phyloP scores from a whole-genome alignment of 495 filamentous ascomycete genomes.

The Corynascus novoguineensis region DNA sequence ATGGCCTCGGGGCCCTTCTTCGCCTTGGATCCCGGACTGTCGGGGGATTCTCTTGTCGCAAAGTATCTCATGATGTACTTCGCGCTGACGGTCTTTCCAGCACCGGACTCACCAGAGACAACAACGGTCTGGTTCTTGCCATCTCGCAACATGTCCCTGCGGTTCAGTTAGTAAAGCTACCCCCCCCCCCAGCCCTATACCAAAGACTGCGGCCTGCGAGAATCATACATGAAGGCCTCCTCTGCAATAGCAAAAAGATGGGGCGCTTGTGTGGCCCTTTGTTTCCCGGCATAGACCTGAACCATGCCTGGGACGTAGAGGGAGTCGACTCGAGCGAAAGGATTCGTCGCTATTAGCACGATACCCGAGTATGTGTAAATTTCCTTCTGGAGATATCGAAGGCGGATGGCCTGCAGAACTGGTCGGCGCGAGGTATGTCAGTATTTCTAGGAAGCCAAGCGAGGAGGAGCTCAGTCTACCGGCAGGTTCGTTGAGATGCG shows the following conservation, averaged over 20 bases:
- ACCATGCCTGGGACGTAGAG: constrained; percentile 99
- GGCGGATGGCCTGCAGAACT: constrained; percentile 96
- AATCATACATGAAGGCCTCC: constrained; percentile 87
- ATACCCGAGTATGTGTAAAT: constrained; percentile 99
- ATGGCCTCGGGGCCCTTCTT: constrained; percentile 81
- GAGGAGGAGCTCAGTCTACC: constrained; percentile 50
- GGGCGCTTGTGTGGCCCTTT: constrained; percentile 90
- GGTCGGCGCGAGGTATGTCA: constrained; percentile 29
- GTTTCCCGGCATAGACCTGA: constrained; percentile 96
- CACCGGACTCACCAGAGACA: constrained; percentile 96
- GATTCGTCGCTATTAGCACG: constrained; percentile 97
- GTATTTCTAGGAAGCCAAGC: constrained; percentile 13
- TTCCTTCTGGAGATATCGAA: constrained; percentile 97
- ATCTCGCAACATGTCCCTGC: constrained; percentile 96
- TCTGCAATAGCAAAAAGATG: constrained; percentile 99
- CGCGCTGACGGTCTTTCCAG: constrained; percentile 97
- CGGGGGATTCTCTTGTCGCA: constrained; percentile 91
- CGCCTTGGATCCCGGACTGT: constrained; percentile 71
- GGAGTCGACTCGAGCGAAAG: constrained; percentile 95
- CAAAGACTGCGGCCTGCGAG: background rate
- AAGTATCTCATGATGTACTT: constrained; percentile 99
- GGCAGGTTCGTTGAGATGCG: constrained; percentile 96
- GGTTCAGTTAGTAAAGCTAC: constrained; percentile 1
- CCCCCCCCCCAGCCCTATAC: background rate
- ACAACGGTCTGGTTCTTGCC: constrained; percentile 96